Conservation (phyloP, 495 filamentous ascomycete species). For the Articulospora tetracladia region DNA sequence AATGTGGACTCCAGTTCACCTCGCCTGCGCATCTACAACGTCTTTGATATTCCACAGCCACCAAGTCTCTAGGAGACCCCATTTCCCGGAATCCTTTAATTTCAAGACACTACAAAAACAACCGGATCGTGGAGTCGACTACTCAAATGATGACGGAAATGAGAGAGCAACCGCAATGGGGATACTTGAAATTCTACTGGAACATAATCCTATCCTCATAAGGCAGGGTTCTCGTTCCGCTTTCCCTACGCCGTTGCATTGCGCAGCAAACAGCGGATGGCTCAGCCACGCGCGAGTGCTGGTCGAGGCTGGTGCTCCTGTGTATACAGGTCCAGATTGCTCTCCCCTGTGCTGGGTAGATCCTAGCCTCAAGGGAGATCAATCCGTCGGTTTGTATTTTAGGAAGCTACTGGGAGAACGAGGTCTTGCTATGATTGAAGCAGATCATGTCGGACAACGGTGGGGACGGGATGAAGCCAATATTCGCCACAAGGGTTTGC, state of each 20-base stretch:
- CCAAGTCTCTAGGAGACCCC: background rate
- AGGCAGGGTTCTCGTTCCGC: background rate
- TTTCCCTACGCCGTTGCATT: background rate
- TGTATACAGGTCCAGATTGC: background rate
- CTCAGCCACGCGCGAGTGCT: background rate
- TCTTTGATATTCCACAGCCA: background rate
- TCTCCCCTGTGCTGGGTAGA: background rate
- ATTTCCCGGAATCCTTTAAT: background rate
- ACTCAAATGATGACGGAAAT: background rate
- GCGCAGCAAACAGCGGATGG: slow-evolving; percentile 1
- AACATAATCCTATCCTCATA: background rate
- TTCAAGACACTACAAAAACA: too few relatives aligned
- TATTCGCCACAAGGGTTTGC: too few relatives aligned
- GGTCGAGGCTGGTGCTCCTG: background rate
- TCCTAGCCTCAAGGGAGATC: background rate
- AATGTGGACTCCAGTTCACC: background rate
- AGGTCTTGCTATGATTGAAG: background rate
- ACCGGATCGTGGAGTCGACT: too few relatives aligned
- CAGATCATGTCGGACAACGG: background rate
- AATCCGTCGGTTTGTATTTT: background rate
- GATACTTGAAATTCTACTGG: background rate
- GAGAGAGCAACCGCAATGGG: background rate
- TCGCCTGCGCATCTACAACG: background rate
- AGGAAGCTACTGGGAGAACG: background rate
- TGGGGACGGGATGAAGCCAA: too few relatives aligned